phyloP scores from a whole-genome alignment of 2,329 filamentous ascomycete genomes.

The Colletotrichum scovillei region DNA sequence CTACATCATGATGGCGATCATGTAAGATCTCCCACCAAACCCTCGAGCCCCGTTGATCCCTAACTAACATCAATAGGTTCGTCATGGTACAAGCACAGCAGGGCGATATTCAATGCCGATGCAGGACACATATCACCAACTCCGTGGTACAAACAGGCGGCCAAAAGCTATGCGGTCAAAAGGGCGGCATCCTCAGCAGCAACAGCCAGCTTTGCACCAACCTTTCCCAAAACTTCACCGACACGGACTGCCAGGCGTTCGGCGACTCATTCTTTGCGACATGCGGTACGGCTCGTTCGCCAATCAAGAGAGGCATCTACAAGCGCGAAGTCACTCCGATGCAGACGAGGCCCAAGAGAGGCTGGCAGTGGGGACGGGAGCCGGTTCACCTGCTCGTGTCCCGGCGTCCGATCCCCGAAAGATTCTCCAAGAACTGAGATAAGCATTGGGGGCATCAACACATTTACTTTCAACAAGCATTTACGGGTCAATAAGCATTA shows the following conservation, averaged over 20 bases:
- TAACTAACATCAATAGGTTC: neutral
- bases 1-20: slow-evolving; percentile 21
- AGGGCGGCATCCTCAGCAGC: slow-evolving; percentile 21
- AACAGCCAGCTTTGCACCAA: slow-evolving; percentile 28
- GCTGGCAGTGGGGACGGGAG: neutral
- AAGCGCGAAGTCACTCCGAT: slow-evolving; percentile 30
- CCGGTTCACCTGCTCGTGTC: neutral
- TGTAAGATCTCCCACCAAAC: slow-evolving; percentile 4
- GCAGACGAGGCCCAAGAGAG: neutral
- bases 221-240: slow-evolving; percentile 18
- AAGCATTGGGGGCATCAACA: neutral
- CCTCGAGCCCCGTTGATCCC: neutral
- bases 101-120: slow-evolving; percentile 27
- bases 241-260: slow-evolving; percentile 22
- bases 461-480: neutral
- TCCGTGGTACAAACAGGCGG: slow-evolving; percentile 19
- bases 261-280: slow-evolving; percentile 28
- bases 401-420: neutral
- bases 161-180: slow-evolving; percentile 15
- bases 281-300: slow-evolving; percentile 25
- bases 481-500: neutral
- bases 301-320: slow-evolving; percentile 29
- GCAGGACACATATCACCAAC: slow-evolving; percentile 8
- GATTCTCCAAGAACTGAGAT: neutral
- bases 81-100: slow-evolving; percentile 26